Percentiles rank a stretch among this genome's conserved stretches.
phyloP scores from a whole-genome alignment of 306 rosid species.

The Glycyrrhiza uralensis region DNA sequence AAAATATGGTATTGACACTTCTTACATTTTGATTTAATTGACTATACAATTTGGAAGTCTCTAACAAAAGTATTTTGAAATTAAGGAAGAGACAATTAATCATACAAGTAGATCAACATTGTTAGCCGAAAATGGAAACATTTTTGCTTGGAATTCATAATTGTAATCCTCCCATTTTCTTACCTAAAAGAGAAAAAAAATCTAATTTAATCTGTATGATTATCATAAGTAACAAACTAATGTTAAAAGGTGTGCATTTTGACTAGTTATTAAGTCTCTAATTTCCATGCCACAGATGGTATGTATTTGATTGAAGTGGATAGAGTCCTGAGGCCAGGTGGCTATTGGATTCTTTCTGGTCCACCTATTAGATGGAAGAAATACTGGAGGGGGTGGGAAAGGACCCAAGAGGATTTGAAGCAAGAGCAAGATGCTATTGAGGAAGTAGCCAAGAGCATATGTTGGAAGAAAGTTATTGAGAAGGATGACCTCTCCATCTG shows the following conservation, averaged over 20 bases:
- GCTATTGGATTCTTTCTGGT: slow-evolving; percentile 96
- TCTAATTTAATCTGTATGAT: not conserved
- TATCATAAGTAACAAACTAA: not conserved
- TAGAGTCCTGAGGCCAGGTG: slow-evolving; percentile 90
- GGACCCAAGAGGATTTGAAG: slow-evolving; percentile 78
- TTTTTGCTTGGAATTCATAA: not conserved
- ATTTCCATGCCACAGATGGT: slow-evolving; percentile 54
- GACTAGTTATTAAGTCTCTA: not conserved
- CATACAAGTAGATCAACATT: not conserved
- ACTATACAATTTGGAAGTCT: not conserved
- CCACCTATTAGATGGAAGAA: slow-evolving; percentile 89
- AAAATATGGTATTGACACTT: slow-evolving; percentile 42
- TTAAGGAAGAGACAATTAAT: not conserved
- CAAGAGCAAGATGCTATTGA: slow-evolving; percentile 81
- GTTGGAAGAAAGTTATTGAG: slow-evolving; percentile 85
- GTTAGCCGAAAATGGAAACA: not conserved
- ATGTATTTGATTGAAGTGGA: slow-evolving; percentile 87
- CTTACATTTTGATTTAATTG: not conserved
- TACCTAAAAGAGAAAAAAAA: not conserved
- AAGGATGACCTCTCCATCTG: slow-evolving; percentile 75
- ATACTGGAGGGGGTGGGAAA: slow-evolving; percentile 93
- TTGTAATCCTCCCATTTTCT: not conserved
- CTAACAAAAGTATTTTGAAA: not conserved
- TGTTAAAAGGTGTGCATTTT: not conserved
- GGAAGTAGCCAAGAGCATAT: slow-evolving; percentile 56